phyloP scores from a whole-genome alignment of 768 basidiomycete genomes.

The Boletus rex-veris region DNA sequence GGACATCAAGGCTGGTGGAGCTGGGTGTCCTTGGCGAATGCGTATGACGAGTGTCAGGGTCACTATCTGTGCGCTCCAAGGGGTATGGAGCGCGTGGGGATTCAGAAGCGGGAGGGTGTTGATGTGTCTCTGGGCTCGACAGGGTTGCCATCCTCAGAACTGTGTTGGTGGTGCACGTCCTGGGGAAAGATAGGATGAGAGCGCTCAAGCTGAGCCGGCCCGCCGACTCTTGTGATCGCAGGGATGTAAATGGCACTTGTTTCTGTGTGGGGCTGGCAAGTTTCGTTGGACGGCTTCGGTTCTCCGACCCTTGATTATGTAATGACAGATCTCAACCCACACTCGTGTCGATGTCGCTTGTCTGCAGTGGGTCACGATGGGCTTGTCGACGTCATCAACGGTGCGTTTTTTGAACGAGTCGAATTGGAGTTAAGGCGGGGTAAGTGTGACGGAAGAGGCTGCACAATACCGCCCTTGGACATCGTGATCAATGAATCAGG shows the following conservation, averaged over 20 bases:
- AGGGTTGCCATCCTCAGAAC: slow-evolving; percentile 32
- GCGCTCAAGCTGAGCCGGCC: no score
- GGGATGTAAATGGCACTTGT: no score
- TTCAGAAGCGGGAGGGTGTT: no score
- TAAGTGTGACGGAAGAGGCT: no score
- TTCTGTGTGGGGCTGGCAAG: no score
- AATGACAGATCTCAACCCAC: neutral
- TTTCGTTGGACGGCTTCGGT: slow-evolving; percentile 4
- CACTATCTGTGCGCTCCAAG: slow-evolving; percentile 7
- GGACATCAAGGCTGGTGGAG: slow-evolving; percentile 27
- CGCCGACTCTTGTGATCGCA: neutral
- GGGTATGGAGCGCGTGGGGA: no score
- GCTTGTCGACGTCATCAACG: no score
- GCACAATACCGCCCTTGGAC: no score
- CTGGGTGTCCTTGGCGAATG: slow-evolving; percentile 22
- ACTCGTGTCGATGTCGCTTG: neutral
- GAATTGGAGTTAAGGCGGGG: no score
- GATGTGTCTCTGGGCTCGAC: slow-evolving; percentile 50
- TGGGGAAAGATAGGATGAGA: neutral
- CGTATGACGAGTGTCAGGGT: neutral
- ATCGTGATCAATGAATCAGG: no score
- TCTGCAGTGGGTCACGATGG: no score
- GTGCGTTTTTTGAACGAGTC: no score
- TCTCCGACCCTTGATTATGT: slow-evolving; percentile 12
- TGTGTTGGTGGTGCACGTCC: slow-evolving; percentile 1